Evolutionary conservation across 2,329 filamentous ascomycete genomes (phyloP), one percentile per base, ranked within the genome.

Genomic region (Alternaria sp.): DNA sequence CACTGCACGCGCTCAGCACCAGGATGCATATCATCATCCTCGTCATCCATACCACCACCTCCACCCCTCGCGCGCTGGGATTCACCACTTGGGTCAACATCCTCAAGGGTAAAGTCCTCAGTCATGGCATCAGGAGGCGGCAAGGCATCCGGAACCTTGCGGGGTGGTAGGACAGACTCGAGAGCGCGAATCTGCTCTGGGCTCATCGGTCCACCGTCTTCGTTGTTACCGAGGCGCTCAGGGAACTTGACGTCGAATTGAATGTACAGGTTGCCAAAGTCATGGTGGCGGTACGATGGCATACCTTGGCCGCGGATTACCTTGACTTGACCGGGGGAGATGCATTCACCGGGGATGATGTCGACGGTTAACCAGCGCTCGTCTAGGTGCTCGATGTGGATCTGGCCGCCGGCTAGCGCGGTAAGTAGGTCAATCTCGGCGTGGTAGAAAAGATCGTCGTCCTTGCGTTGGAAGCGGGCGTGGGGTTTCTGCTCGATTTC

Each of bases 401-500:
- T 89, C 54, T 88, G 90, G 64, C 95, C 95, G 73, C 96, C 95
- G 61, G 92, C 95, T 69, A 99, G 84, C 33, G 95, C 95, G 36
- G 94, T 99, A 61, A 98, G 88, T 42, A 99, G 89, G 73, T 99
- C 95, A 66, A 99, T 96, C 66, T 98, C 92, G 69, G 91, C 92
- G 63, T 95, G 90, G 84, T 94, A 98, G 77, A 97, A 92, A 17
- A 99, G 85, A 73, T 99, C 94, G 76, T 99, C 95, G 29, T 96
- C 93, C 80, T 95, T 96, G 71, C 95, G 91, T 76, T 94, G 93
- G 85, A 99, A 99, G 64, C 95, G 90, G 28, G 90, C 66, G 79
- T 99, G 95, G n/a, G 93, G 93, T 86, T 99, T 99, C 85, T 98
- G 93, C 81, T 98, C 94, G 66, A 99, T 98, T 82, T 98, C 93